Evolutionary conservation across 768 basidiomycete genomes (phyloP).

Genomic region (Podaxis mareebaensis): DNA sequence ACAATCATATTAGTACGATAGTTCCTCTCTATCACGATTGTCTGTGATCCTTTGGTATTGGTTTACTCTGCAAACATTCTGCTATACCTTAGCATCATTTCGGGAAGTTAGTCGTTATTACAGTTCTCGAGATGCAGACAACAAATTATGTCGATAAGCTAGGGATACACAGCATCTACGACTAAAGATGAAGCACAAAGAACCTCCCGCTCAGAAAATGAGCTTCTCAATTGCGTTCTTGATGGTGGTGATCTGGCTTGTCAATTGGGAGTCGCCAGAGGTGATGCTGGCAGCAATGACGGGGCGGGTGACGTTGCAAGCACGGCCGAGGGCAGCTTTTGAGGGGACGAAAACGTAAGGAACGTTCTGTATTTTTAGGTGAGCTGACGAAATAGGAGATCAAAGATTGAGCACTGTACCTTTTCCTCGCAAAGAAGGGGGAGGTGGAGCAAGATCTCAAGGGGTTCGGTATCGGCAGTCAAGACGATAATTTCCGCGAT

Average conservation of each 20-base stretch:
- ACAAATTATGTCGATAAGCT: not conserved
- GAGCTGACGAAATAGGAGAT: not conserved
- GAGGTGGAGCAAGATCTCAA: constrained; percentile 96
- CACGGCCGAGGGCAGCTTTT: constrained; percentile 94
- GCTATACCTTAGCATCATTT: not conserved
- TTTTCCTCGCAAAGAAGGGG: constrained; percentile 99
- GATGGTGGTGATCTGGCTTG: constrained; percentile 83
- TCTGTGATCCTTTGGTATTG: not conserved
- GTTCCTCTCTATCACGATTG: not conserved
- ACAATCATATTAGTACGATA: not conserved
- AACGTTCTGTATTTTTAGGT: constrained; percentile 66
- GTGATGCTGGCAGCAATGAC: constrained; percentile 96
- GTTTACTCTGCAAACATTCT: not conserved
- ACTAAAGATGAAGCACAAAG: not conserved
- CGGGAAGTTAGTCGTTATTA: not conserved
- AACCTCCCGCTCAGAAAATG: constrained; percentile 34
- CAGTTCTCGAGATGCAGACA: not conserved
- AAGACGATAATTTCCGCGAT: constrained; percentile 97
- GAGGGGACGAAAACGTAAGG: constrained; percentile 94
- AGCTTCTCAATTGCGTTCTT: constrained; percentile 82
- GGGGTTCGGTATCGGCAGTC: constrained; percentile 94
- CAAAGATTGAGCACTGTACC: constrained; percentile 39
- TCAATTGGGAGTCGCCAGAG: constrained; percentile 93
- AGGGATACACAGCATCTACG: not conserved
- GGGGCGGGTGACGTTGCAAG: constrained; percentile 92